phyloP scores from a whole-genome alignment of 176 grass and related monocot genomes.

The Oropetium thomaeum region DNA sequence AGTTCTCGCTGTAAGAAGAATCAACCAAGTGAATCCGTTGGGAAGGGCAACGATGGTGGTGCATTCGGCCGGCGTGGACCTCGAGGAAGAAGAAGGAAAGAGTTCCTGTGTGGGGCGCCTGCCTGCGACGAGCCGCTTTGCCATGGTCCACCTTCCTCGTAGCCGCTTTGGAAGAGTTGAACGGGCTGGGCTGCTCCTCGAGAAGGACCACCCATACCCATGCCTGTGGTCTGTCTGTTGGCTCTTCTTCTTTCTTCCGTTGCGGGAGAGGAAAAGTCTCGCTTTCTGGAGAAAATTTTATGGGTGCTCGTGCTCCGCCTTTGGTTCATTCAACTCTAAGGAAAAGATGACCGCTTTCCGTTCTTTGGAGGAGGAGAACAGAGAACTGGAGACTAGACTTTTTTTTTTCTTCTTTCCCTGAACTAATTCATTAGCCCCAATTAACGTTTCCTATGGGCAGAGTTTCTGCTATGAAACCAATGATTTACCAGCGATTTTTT shows the following conservation, averaged over 20 bases:
- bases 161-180: slow-evolving; percentile 34
- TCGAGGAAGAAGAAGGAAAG: slow-evolving; percentile 22
- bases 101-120: too few relatives aligned
- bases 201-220: slow-evolving; percentile 25
- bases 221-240: neutral
- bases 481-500: neutral
- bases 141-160: neutral
- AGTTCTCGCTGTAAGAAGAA: neutral
- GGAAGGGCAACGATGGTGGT: neutral
- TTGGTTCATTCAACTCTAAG: slow-evolving; percentile 22
- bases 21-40: slow-evolving; percentile 1
- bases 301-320: slow-evolving; percentile 35
- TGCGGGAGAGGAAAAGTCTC: slow-evolving; percentile 22
- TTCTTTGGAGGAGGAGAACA: slow-evolving; percentile 18
- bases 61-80: slow-evolving; percentile 19
- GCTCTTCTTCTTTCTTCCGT: slow-evolving; percentile 14
- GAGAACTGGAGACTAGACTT: neutral
- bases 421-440: too few relatives aligned
- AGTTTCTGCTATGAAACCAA: neutral
- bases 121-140: neutral
- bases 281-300: slow-evolving; percentile 42
- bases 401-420: neutral
- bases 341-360: slow-evolving; percentile 34
- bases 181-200: slow-evolving; percentile 22
- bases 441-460: too few relatives aligned